phyloP scores from a whole-genome alignment of 108 stramenopile genomes.

The Fragilariopsis cylindrus region DNA sequence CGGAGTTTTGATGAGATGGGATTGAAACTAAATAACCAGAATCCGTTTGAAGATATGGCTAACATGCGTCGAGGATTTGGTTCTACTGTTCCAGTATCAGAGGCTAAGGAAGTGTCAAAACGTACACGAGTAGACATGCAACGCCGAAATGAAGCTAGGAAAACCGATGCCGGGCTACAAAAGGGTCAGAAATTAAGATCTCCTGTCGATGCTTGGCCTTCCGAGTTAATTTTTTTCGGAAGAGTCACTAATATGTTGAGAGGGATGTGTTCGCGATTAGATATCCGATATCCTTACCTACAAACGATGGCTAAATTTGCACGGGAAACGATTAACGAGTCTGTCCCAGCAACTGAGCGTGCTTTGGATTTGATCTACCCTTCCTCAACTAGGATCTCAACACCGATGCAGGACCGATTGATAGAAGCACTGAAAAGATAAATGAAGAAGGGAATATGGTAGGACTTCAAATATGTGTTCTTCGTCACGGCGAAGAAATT shows the following conservation, averaged over 20 bases:
- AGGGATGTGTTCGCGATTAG: conserved; percentile 29
- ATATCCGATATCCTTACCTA: conserved; percentile 27
- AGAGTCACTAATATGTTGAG: conserved; percentile 37
- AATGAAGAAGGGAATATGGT: conserved; percentile 21
- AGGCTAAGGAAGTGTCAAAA: neutral
- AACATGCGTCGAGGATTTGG: conserved; percentile 42
- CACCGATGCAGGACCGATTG: conserved; percentile 2
- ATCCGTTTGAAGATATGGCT: conserved; percentile 38
- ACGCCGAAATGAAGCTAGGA: conserved; percentile 32
- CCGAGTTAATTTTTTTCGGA: conserved; percentile 45
- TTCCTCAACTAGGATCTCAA: neutral
- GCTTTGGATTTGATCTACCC: conserved; percentile 19
- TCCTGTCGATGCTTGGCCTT: conserved; percentile 43
- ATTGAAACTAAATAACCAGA: conserved; percentile 33
- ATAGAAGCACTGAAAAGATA: neutral
- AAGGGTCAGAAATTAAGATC: conserved; percentile 24
- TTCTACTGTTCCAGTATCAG: conserved; percentile 37
- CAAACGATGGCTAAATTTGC: conserved; percentile 33
- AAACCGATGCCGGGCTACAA: conserved; percentile 14
- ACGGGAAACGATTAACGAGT: conserved; percentile 14
- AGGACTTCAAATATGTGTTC: conserved; percentile 42
- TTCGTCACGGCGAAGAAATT: conserved; percentile 26
- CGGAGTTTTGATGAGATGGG: conserved; percentile 34
- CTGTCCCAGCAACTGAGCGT: conserved; percentile 23
- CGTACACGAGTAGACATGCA: neutral